Evolutionary conservation across 768 basidiomycete genomes (phyloP), one percentile per base, ranked within the genome.

Genomic region (Neoboletus brunneissimus): DNA sequence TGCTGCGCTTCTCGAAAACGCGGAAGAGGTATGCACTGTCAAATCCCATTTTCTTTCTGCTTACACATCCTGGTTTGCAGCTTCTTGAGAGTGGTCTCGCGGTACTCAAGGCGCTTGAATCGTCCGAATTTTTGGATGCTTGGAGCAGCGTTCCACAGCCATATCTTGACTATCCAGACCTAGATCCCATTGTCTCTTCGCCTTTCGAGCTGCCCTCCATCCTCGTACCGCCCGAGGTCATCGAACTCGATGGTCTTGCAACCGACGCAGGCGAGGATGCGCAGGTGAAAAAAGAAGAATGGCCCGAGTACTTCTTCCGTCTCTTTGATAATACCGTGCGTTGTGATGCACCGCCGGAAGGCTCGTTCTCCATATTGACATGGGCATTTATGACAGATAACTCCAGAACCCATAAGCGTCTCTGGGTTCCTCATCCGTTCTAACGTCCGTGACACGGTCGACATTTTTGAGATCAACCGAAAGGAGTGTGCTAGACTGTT

Each of bases 381-480:
- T n/a, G n/a, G n/a, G n/a, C n/a, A n/a, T 52, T 53, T 12, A 53
- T 53, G 42, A 15, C 62, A 95, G 93, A 75, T 91, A 22, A 88
- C 90, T 1, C 91, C 91, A 1, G 81, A 91, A 55, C 83, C 87
- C 4, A 79, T 79, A 47, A 88, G 85, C 4, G 82, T 89, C 0
- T 74, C 83, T 10, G 94, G 94, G 4, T 96, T 94, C 72, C 77
- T 87, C 27, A 79, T 97, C 6, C 88, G 89, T 25, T 81, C 86
- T 12, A 78, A 85, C 23, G 71, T 97, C 12, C 73, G 84, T 8
- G 94, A 98, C 66, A 81, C 87, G 20, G 72, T 97, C 41, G 84
- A 92, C 55, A 88, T 98, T 16, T 98, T 91, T 65, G 96, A 98
- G 70, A 83, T 97, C 48, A 98, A 99, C 71, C 84, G 97, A 53